Evolutionary conservation across 805 yeast genomes (phyloP).

Genomic region (Pichia heedii): DNA sequence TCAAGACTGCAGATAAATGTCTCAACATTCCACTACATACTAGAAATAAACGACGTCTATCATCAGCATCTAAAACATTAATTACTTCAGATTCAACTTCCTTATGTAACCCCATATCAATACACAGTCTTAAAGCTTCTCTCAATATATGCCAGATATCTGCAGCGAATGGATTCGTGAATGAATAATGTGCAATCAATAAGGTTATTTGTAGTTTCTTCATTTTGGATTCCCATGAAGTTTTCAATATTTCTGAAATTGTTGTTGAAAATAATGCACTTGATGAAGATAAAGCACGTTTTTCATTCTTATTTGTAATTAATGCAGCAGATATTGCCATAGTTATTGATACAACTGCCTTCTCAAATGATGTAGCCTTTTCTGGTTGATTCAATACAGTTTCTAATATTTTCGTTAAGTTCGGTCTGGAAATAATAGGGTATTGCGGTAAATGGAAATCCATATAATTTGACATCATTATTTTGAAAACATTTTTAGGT

Average conservation of each 20-base stretch:
- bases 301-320: slow-evolving; percentile 9
- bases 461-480: slow-evolving; percentile 7
- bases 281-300: slow-evolving; percentile 10
- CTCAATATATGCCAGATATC: slow-evolving; percentile 7
- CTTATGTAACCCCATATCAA: slow-evolving; percentile 11
- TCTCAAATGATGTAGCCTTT: slow-evolving; percentile 1
- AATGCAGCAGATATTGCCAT: slow-evolving; percentile 13
- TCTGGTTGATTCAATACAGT: slow-evolving; percentile 4
- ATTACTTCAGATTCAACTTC: slow-evolving; percentile 8
- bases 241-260: slow-evolving; percentile 3
- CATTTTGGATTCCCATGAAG: slow-evolving; percentile 8
- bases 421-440: slow-evolving; percentile 8
- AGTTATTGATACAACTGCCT: slow-evolving; percentile 8
- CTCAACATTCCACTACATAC: slow-evolving; percentile 9
- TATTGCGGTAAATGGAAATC: slow-evolving; percentile 11
- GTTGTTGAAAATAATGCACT: slow-evolving; percentile 10
- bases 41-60: slow-evolving; percentile 7
- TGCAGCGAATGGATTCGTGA: slow-evolving; percentile 13
- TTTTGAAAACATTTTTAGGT: slow-evolving; percentile 6
- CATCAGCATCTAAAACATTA: slow-evolving; percentile 7
- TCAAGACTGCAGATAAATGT: slow-evolving; percentile 6
- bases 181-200: slow-evolving; percentile 11
- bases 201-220: slow-evolving; percentile 6
- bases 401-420: neutral
- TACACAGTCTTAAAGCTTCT: slow-evolving; percentile 8